These are phyloP conservation scores for Gliomastix tumulicola DNA, from an alignment of 2,329 filamentous ascomycete species.

Conservation along the genomic window DNA sequence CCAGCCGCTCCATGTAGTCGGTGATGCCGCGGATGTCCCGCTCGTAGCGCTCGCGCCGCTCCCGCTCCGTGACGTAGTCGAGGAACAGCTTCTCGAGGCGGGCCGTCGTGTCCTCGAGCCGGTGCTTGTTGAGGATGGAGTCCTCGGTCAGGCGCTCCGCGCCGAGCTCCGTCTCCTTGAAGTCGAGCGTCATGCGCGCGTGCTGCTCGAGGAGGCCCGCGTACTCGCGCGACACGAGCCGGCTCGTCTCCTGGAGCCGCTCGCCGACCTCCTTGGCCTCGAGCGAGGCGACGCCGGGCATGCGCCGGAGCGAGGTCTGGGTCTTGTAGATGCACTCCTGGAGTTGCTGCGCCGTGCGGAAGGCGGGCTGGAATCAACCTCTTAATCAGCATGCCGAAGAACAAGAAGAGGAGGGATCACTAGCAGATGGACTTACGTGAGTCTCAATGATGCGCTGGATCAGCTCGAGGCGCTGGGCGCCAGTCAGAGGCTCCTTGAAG, in stretches of 20 bases:
- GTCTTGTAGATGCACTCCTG: slow-evolving; percentile 28
- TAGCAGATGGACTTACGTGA: slow-evolving; percentile 24
- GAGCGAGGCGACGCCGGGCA: slow-evolving; percentile 26
- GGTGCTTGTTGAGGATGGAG: slow-evolving; percentile 24
- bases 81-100: slow-evolving; percentile 20
- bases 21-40: slow-evolving; percentile 15
- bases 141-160: slow-evolving; percentile 29
- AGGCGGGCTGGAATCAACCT: slow-evolving; percentile 20
- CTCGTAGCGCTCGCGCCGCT: slow-evolving; percentile 19
- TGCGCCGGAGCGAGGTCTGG: slow-evolving; percentile 28
- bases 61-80: slow-evolving; percentile 20
- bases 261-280: slow-evolving; percentile 24
- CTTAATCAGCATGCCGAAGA: not conserved
- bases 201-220: slow-evolving; percentile 28
- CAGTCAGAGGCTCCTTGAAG: slow-evolving; percentile 29
- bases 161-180: slow-evolving; percentile 28
- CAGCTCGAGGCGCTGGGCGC: slow-evolving; percentile 23
- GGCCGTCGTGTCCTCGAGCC: slow-evolving; percentile 21
- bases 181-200: slow-evolving; percentile 26
- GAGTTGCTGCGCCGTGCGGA: slow-evolving; percentile 20
- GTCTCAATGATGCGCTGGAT: slow-evolving; percentile 30
- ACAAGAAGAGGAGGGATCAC: not conserved
- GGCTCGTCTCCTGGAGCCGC: slow-evolving; percentile 27
- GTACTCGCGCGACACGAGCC: slow-evolving; percentile 28
- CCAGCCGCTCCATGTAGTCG: slow-evolving; percentile 16